These are phyloP conservation scores for Fusarium sp. DNA, from an alignment of 2,329 filamentous ascomycete genomes.

Conservation along the genomic window DNA sequence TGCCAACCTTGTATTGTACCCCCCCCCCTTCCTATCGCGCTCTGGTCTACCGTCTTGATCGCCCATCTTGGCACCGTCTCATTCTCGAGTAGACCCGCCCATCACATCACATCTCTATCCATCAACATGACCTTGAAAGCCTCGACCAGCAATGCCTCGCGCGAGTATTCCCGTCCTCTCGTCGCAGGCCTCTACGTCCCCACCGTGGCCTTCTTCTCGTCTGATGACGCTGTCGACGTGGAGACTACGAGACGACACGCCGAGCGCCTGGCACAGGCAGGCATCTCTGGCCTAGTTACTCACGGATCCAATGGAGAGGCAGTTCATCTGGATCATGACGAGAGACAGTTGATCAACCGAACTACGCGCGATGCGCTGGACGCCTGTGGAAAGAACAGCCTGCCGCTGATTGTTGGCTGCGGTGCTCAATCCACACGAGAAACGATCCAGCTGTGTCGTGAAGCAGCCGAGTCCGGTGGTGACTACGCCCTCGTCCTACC, in stretches of 20 bases:
- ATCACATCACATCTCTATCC: not conserved
- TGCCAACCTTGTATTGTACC: no score
- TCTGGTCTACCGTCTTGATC: not conserved
- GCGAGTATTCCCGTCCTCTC: not conserved
- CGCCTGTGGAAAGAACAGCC: slow-evolving; percentile 59
- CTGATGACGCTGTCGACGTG: slow-evolving; percentile 64
- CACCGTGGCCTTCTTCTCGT: slow-evolving; percentile 69
- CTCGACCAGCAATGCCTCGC: not conserved
- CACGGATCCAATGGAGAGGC: slow-evolving; percentile 80
- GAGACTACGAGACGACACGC: slow-evolving; percentile 61
- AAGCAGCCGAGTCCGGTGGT: slow-evolving; percentile 70
- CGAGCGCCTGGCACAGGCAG: slow-evolving; percentile 67
- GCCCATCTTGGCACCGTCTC: not conserved
- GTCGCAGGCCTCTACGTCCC: slow-evolving; percentile 65
- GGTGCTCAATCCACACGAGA: slow-evolving; percentile 74
- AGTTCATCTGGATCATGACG: slow-evolving; percentile 72
- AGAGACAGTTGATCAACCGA: slow-evolving; percentile 69
- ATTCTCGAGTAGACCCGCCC: not conserved
- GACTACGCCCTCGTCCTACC: slow-evolving; percentile 74
- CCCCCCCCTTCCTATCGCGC: not conserved
- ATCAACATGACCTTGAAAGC: not conserved
- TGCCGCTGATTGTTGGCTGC: slow-evolving; percentile 75
- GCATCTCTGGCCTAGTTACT: slow-evolving; percentile 72
- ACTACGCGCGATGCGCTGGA: slow-evolving; percentile 69
- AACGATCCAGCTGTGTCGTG: slow-evolving; percentile 70